Evolutionary conservation across 495 filamentous ascomycete genomes (phyloP), one percentile per base, ranked within the genome.

Genomic region (Astrothelium macrocarpum): DNA sequence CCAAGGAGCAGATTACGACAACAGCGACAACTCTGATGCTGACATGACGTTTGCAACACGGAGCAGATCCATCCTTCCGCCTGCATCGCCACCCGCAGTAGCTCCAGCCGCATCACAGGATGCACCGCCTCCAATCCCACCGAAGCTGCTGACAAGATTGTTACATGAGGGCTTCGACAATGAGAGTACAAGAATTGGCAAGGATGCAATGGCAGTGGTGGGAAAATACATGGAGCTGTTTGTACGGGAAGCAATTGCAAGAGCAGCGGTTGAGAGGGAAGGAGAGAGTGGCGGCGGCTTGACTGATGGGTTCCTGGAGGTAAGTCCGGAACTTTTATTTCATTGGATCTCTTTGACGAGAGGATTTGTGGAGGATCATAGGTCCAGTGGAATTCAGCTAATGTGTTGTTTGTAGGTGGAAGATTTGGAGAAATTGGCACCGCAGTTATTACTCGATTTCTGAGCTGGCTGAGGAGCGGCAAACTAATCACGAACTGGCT

Each of bases 171-270:
- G 87, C 73, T 95, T 96, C 69, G 80, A 80, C 65, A 79, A 86
- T 62, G 71, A 79, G 23, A 82, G 84, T 61, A 92, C 86, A 1
- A 81, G 87, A 71, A 87, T 97, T 42, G 84, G 85, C 2, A 87
- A 85, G 69, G 88, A 91, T 59, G 95, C 94, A 20, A 85, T 91
- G 71, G 78, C 75, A 16, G 84, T 91, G 7, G 82, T 94, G 32
- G 89, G 83, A 2, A 90, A 87, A 76, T 97, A 97, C 71, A 82
- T 96, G 71, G 90, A 95, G 77, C 85, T 89, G 14, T 98, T 96
- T 79, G 89, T 97, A 63, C 80, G 89, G 66, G 94, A 98, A 77
- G 91, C 91, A 32, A 84, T 98, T 69, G 91, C 91, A 31, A 72
- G 94, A 73, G 87, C 90, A 43, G 86, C 85, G 9, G 84, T 81